Conservation (phyloP, 2,329 filamentous ascomycete species). For the Colletotrichum sp. region DNA sequence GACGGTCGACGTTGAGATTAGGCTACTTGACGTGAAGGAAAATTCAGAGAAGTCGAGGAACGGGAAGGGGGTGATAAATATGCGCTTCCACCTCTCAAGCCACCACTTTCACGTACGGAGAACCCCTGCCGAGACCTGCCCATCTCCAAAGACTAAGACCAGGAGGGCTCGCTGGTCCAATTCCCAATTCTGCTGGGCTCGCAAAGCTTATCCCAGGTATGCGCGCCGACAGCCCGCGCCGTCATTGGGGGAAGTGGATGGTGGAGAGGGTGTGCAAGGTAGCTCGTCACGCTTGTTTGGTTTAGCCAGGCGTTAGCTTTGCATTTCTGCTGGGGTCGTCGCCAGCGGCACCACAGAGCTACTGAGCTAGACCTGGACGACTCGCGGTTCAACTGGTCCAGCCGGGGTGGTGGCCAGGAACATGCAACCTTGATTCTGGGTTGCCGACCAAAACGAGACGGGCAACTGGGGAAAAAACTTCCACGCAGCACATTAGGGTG, state of each 20-base stretch:
- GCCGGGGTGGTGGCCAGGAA: background rate
- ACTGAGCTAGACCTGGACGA: background rate
- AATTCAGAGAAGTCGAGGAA: rapidly evolving
- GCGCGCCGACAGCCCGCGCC: background rate
- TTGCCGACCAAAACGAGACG: background rate
- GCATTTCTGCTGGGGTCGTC: background rate
- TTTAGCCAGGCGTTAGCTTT: background rate
- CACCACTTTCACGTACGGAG: background rate
- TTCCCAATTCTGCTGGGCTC: background rate
- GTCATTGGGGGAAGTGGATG: background rate
- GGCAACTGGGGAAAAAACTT: background rate
- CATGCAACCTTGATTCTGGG: conserved; percentile 3
- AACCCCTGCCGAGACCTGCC: conserved; percentile 5
- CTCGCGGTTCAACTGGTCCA: background rate
- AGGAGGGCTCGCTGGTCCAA: background rate
- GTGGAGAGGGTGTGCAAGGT: background rate
- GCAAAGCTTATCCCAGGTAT: conserved; percentile 18
- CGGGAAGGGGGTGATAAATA: conserved; percentile 17
- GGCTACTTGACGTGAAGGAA: background rate
- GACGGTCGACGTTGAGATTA: background rate
- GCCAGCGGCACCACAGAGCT: background rate
- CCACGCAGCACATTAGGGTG: background rate
- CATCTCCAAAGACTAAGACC: background rate
- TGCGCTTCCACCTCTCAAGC: background rate
- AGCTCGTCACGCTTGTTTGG: background rate